Conservation (phyloP, 2,329 filamentous ascomycete genomes). For the Herpotrichia juniperi region DNA sequence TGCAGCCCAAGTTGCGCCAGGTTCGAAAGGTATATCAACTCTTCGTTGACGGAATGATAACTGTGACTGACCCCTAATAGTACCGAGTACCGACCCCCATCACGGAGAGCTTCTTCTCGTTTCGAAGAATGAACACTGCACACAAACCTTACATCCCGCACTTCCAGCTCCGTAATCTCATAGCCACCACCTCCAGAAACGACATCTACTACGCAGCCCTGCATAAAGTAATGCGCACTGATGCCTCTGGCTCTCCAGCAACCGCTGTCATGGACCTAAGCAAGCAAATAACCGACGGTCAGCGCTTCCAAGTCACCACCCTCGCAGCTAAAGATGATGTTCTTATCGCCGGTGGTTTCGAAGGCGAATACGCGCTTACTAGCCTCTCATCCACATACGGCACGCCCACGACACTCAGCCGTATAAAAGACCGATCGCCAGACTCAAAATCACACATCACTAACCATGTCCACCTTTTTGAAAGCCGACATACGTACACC, state of each 20-base stretch:
- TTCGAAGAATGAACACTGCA: slow-evolving; percentile 55
- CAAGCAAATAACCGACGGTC: slow-evolving; percentile 45
- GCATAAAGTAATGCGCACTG: slow-evolving; percentile 56
- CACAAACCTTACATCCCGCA: slow-evolving; percentile 60
- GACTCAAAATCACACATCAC: slow-evolving; percentile 60
- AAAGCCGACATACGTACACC: slow-evolving; percentile 53
- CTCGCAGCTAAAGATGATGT: slow-evolving; percentile 57
- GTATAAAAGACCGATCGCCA: slow-evolving; percentile 55
- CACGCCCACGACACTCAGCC: slow-evolving; percentile 48
- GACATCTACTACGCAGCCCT: slow-evolving; percentile 61
- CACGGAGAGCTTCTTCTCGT: slow-evolving; percentile 55
- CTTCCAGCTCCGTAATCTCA: slow-evolving; percentile 65
- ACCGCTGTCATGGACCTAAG: slow-evolving; percentile 57
- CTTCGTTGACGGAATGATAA: background rate
- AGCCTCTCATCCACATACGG: slow-evolving; percentile 46
- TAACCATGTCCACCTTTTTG: slow-evolving; percentile 63
- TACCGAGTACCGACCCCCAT: slow-evolving; percentile 36
- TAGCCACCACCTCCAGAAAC: slow-evolving; percentile 60
- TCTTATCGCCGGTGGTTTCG: slow-evolving; percentile 62
- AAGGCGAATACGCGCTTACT: slow-evolving; percentile 62
- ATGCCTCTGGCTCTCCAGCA: slow-evolving; percentile 51
- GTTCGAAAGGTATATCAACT: slow-evolving; percentile 24
- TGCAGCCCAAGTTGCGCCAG: slow-evolving; percentile 22
- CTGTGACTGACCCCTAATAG: slow-evolving; percentile 19
- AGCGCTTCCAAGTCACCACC: slow-evolving; percentile 57